A percentile compares a stretch with the other conserved stretches of the same genome.
Conservation (phyloP, 1,284 basidiomycete species). For the Amylostereum areolatum region DNA sequence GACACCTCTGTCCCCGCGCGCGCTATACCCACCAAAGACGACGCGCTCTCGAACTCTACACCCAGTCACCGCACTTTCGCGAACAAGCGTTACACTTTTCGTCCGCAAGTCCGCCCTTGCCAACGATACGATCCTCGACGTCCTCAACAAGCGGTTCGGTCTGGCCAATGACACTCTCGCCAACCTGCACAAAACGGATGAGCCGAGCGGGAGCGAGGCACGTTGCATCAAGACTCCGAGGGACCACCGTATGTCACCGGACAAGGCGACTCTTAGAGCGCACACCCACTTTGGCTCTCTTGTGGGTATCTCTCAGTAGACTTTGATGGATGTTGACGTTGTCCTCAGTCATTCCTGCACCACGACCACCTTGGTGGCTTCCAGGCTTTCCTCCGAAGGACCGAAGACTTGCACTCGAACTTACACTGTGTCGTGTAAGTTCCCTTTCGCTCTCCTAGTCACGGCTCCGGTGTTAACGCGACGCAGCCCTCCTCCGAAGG, state of each 20-base stretch:
- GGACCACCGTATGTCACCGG: constrained; percentile 15
- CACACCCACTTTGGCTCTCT: constrained; percentile 34
- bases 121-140: constrained; percentile 44
- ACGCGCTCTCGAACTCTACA: constrained; percentile 50
- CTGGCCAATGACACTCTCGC: constrained; percentile 45
- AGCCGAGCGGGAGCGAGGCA: constrained; percentile 54
- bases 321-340: background rate
- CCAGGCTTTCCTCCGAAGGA: constrained; percentile 60
- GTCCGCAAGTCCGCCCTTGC: constrained; percentile 50
- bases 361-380: constrained; percentile 71
- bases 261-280: constrained; percentile 23
- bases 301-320: background rate
- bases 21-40: constrained; percentile 63
- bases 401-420: constrained; percentile 35
- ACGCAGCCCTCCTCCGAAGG: constrained; percentile 17
- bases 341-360: constrained; percentile 59
- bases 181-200: constrained; percentile 37
- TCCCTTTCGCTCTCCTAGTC: constrained; percentile 2
- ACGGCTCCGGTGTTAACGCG: constrained; percentile 9
- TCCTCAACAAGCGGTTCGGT: constrained; percentile 53
- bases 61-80: constrained; percentile 51
- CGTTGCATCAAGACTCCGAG: constrained; percentile 50
- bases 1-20: too few species aligned
- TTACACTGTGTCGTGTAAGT: constrained; percentile 29
- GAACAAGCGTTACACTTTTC: constrained; percentile 44